Evolutionary conservation across 257 asterid genomes (phyloP).

Genomic region (Capsicum chinense): DNA sequence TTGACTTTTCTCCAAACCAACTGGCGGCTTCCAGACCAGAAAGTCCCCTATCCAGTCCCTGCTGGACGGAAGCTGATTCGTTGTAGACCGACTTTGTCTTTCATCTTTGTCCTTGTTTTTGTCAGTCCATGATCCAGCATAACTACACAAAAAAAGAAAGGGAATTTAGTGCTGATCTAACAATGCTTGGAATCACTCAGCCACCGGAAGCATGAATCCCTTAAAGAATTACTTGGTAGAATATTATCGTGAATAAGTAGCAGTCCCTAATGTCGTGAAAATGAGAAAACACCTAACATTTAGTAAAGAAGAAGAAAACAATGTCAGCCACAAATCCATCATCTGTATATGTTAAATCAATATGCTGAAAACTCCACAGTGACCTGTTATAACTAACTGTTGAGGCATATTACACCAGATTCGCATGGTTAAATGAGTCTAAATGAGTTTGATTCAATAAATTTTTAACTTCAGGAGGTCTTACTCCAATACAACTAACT

Average conservation of each 20-base stretch:
- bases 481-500: background rate
- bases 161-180: background rate
- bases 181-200: background rate
- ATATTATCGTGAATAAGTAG: background rate
- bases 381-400: background rate
- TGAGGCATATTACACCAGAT: background rate
- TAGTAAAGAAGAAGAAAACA: slow-evolving; percentile 10
- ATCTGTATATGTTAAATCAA: background rate
- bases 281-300: background rate
- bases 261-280: background rate
- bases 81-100: slow-evolving; percentile 61
- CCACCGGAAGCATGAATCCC: background rate
- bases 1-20: slow-evolving; percentile 68
- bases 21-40: slow-evolving; percentile 81
- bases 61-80: slow-evolving; percentile 70
- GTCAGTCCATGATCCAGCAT: slow-evolving; percentile 90
- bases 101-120: slow-evolving; percentile 80
- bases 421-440: background rate
- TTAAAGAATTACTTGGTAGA: background rate
- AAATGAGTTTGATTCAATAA: background rate
- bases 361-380: no score
- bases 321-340: background rate
- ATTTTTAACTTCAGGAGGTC: background rate
- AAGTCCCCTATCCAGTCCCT: slow-evolving; percentile 77
- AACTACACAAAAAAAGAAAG: slow-evolving; percentile 45